Conservation (phyloP, 2,329 filamentous ascomycete genomes). For the Aspergillus novofumigatus region DNA sequence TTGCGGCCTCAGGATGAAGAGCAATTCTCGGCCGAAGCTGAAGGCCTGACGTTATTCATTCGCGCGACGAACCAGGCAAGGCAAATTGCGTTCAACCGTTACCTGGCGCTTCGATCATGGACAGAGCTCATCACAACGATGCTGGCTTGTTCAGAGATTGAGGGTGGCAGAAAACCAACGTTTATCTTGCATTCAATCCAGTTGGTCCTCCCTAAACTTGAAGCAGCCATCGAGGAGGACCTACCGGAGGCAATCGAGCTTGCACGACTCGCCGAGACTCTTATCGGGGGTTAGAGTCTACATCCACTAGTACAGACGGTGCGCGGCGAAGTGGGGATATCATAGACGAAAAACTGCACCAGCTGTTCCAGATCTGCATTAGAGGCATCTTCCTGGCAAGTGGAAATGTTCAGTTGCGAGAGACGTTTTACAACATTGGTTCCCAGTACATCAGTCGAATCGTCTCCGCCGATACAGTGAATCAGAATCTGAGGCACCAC, state of each 20-base stretch:
- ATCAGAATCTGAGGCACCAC: conserved; percentile 46
- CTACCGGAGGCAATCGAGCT: conserved; percentile 69
- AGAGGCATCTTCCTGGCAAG: conserved; percentile 72
- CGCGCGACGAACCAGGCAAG: conserved; percentile 39
- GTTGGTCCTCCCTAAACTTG: conserved; percentile 80
- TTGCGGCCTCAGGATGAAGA: conserved; percentile 44
- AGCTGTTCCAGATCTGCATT: conserved; percentile 84
- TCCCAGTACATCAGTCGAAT: conserved; percentile 78
- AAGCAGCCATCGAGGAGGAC: conserved; percentile 67
- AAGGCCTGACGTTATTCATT: conserved; percentile 35
- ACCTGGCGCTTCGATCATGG: conserved; percentile 76
- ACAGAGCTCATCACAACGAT: conserved; percentile 78
- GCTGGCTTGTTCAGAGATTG: conserved; percentile 76
- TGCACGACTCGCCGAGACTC: conserved; percentile 70
- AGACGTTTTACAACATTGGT: conserved; percentile 87
- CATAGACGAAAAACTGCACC: conserved; percentile 82
- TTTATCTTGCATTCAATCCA: conserved; percentile 86
- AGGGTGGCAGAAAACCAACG: conserved; percentile 64
- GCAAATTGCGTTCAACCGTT: conserved; percentile 44
- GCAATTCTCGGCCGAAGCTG: conserved; percentile 36
- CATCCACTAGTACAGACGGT: conserved; percentile 35
- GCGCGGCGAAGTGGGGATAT: conserved; percentile 58
- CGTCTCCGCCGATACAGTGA: conserved; percentile 45
- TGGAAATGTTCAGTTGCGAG: conserved; percentile 66
- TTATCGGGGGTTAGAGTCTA: conserved; percentile 41